A percentile compares a stretch with the other conserved stretches of the same genome.
phyloP scores from a whole-genome alignment of 805 yeast genomes.

The Saccharomycopsis olivae region DNA sequence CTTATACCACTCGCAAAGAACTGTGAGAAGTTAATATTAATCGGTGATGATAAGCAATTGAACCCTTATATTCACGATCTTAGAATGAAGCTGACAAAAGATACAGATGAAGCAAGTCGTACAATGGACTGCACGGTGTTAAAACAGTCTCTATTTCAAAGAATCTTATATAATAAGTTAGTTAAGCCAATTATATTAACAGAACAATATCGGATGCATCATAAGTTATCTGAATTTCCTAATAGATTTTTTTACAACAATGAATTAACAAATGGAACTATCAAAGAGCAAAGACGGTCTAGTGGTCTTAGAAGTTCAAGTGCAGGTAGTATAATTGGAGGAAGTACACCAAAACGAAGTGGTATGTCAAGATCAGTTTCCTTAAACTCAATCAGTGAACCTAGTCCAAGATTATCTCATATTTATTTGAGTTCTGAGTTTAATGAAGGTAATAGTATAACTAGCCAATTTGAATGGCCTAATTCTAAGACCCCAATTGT shows the following conservation, averaged over 20 bases:
- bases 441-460: background rate
- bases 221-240: constrained; percentile 43
- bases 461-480: constrained; percentile 32
- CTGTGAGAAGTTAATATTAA: constrained; percentile 21
- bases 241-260: constrained; percentile 53
- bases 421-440: too few species aligned
- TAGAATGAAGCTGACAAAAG: background rate
- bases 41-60: constrained; percentile 53
- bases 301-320: background rate
- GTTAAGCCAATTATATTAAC: constrained; percentile 47
- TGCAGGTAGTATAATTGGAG: background rate
- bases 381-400: background rate
- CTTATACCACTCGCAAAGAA: constrained; percentile 16
- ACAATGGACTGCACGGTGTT: constrained; percentile 28
- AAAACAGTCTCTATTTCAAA: constrained; percentile 46
- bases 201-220: constrained; percentile 50
- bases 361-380: background rate
- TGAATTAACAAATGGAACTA: constrained; percentile 43
- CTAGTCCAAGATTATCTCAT: background rate
- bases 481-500: constrained; percentile 42
- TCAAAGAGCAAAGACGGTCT: background rate
- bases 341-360: background rate
- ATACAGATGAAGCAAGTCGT: background rate
- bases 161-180: constrained; percentile 39
- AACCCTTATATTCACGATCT: constrained; percentile 41